Evolutionary conservation across 2,329 filamentous ascomycete genomes (phyloP), one percentile per base, ranked within the genome.

Genomic region (Aspergillus carbonarius): DNA sequence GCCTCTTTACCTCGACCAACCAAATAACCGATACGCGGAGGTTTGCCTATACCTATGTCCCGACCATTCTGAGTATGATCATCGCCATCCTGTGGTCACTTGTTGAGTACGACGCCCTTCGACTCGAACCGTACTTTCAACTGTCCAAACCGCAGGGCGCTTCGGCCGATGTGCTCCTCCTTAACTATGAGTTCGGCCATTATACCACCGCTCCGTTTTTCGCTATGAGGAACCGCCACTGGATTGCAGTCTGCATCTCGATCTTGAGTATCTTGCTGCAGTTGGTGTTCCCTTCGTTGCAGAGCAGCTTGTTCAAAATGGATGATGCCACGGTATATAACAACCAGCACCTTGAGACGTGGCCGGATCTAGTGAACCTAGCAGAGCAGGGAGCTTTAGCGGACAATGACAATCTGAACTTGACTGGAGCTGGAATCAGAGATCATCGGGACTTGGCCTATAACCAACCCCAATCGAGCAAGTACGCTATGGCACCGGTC

Each of bases 121-220:
- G 55, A 23, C 50, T 58, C 13, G 55, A 58, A 42, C 55, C 55
- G 10, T 58, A 58, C 34, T 58, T 58, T 25, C 40, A 54, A 32
- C 27, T 58, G 13, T 58, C 55, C 17, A 49, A 48, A 9, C 55
- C 55, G 2, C n/a, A 58, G 18, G 55, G 55, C 5, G 23, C 50
- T 6, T 48, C 55, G 17, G 55, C 55, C 12, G 55, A 58, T 15
- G 50, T 54, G n/a, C 23, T 58, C 6, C 44, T 58, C 27, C 55
- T 58, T 3, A 58, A 58, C 34, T 58, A 58, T 25, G 55, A 54
- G 17, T 58, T 58, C 13, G 55, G 55, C 5, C 55, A 58, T 40
- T 58, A 47, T 17, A 58, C 55, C 3, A 58, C 55, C 34, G 52
- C 55, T 5, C 55, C 55, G 5, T 54, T 58, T 8, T 47, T 23